A percentile compares a stretch with the other conserved stretches of the same genome.
Conservation (phyloP, 106 monocot species). For the Apostasia ramifera region DNA sequence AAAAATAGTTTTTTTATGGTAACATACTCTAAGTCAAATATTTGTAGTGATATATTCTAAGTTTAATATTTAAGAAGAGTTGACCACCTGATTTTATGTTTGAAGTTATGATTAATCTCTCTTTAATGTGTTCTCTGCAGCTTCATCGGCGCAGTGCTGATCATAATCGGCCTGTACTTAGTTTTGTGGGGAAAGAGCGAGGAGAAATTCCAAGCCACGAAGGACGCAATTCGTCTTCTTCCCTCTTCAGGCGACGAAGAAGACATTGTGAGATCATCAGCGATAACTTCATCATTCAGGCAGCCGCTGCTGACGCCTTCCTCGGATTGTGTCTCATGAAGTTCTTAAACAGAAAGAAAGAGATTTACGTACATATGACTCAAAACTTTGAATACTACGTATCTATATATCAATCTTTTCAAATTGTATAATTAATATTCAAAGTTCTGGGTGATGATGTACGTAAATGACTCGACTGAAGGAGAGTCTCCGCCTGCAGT, state of each 20-base stretch:
- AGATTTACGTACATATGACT: background rate
- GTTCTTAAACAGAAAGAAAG: background rate
- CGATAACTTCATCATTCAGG: constrained; percentile 29
- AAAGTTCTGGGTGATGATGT: background rate
- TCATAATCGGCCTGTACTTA: constrained; percentile 76
- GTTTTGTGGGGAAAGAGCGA: constrained; percentile 87
- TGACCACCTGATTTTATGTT: too few species aligned
- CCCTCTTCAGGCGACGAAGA: constrained; percentile 4
- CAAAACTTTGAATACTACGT: background rate
- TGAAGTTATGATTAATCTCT: too few species aligned
- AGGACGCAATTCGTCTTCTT: constrained; percentile 22
- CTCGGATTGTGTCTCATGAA: constrained; percentile 31
- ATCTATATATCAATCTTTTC: too few species aligned
- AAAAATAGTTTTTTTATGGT: background rate
- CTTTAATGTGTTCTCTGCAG: constrained; percentile 14
- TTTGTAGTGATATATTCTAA: too few species aligned
- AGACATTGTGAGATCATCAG: constrained; percentile 9
- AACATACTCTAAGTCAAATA: too few species aligned
- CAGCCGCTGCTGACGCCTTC: constrained; percentile 70
- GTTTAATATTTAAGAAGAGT: too few species aligned
- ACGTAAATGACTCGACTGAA: background rate
- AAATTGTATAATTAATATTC: too few species aligned
- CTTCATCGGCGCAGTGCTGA: constrained; percentile 82
- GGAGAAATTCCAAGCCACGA: constrained; percentile 61
- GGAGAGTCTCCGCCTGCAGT: background rate